Evolutionary conservation across 2,329 filamentous ascomycete genomes (phyloP), one percentile per base, ranked within the genome.

Genomic region (Tolypocladium album): DNA sequence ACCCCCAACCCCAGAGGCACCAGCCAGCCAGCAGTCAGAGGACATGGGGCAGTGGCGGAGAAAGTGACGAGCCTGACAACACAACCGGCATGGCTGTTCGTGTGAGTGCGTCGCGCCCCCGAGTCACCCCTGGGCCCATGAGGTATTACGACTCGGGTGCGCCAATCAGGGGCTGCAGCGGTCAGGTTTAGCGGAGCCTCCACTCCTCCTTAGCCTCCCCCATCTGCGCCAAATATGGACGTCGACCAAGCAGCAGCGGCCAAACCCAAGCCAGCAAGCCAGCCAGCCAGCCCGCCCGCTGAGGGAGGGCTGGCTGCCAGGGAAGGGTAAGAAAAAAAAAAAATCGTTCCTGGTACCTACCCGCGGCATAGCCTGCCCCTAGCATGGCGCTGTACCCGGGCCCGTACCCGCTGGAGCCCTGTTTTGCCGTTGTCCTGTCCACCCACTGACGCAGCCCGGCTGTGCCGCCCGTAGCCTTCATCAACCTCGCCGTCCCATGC

Each of bases 381-480:
- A 60, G 17, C 27, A 24, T 50, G 27, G 24, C 36, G 11, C 27
- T 38, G 58, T 59, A 59, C 58, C 58, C 50, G 50, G 56, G 17
- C 38, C 47, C 24, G n/a, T 42, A 12, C 31, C 58, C 42, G 38
- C 39, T 50, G 24, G 24, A 31, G 45, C 50, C 50, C 22, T 24
- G 43, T 27, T 7, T 6, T 31, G 24, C 24, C 12, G 31, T 31
- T 42, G 42, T 40, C 36, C 27, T 57, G 56, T 40, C 60, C 39
- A 17, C 39, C 47, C 56, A 43, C 59, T 60, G 40, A 56, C 22
- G 47, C 56, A 40, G 61, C 65, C 27, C 60, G 62, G 61, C 60
- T 65, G 60, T 61, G 64, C 64, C 64, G 63, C 66, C 65, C 65
- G 62, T 64, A 67, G 64, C 65, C 67, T 61, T 63, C 65, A 61